Base-by-base conservation (phyloP, 176 grass and related monocot species). In the Carex cristatella region DNA sequence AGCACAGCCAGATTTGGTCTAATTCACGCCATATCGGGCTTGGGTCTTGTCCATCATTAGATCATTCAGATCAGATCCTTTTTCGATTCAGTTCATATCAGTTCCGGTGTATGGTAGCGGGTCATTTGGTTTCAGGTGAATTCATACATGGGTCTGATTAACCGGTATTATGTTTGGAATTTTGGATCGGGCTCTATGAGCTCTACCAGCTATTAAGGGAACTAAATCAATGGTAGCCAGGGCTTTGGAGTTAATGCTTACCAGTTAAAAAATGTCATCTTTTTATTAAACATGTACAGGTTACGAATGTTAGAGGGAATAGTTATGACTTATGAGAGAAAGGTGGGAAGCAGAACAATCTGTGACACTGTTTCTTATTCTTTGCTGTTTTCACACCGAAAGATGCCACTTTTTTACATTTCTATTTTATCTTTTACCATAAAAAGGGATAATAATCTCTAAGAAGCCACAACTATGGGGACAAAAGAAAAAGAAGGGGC, bases 401-500 rank as follows among this genome's bases (percentile, higher is more conserved):
- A 89, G 61, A 19, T 46, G 61, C 65, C 53, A 77, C 31, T 73
- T 62, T 62, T 81, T 55, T 62, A 54, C 11, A 16, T 32, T 85
- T 94, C 79, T 32, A 51, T 42, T 55, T 83, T 86, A 86, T 87
- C 30, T 79, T 76, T 37, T 32, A 35, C 23, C 71, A 54, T 77
- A 85, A 65, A 69, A 72, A 57, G 32, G 56, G 79, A 5, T 85
- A 85, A 65, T 81, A 72, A 75, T 85, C 32, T 81, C 51, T 46
- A 77, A 85, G 61, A 83, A 86, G 62, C 49, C 76, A 86, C 53
- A 90, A 82, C 87, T 84, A 82, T 83, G 76, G 81, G 65, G 74
- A 74, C 37, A 83, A 93, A 88, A 87, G 71, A 84, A 90, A 89
- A 89, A 84, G 40, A 86, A 28, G 63, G 49, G 68, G 85, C 87